These are phyloP conservation scores for Elaphomyces granulatus DNA, from an alignment of 495 filamentous ascomycete species.

Conservation along the genomic window DNA sequence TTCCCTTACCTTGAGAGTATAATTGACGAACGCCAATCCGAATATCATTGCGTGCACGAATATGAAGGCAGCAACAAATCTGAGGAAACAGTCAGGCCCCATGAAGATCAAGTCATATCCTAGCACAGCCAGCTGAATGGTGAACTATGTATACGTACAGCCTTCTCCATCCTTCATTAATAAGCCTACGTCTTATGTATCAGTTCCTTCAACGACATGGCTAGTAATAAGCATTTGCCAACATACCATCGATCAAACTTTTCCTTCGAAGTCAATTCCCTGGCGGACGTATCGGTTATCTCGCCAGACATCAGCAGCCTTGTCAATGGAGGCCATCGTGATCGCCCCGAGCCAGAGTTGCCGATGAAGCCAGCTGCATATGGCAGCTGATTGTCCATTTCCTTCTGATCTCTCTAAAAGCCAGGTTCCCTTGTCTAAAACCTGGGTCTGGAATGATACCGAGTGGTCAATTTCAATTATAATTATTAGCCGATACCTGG, in stretches of 20 bases:
- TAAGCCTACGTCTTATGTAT: constrained; percentile 49
- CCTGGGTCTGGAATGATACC: no score
- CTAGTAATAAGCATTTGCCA: neutral
- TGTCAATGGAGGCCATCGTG: constrained; percentile 56
- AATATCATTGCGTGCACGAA: constrained; percentile 54
- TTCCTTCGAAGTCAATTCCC: constrained; percentile 38
- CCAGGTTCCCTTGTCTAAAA: neutral
- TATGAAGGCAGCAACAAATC: constrained; percentile 57
- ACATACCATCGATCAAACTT: constrained; percentile 37
- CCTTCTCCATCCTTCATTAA: constrained; percentile 62
- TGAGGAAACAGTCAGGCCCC: no score
- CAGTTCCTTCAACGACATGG: constrained; percentile 5
- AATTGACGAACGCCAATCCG: constrained; percentile 62
- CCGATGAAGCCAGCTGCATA: neutral
- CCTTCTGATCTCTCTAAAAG: no score
- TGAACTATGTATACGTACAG: constrained; percentile 35
- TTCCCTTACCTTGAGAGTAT: constrained; percentile 40
- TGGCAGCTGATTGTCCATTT: neutral
- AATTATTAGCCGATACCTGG: no score
- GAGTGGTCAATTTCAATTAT: no score
- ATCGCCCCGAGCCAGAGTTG: constrained; percentile 34
- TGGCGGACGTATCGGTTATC: constrained; percentile 48
- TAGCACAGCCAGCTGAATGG: no score
- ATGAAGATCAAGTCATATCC: no score
- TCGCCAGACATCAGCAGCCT: constrained; percentile 56